phyloP scores from a whole-genome alignment of 768 basidiomycete genomes.

The Panaeolus cyanescens region DNA sequence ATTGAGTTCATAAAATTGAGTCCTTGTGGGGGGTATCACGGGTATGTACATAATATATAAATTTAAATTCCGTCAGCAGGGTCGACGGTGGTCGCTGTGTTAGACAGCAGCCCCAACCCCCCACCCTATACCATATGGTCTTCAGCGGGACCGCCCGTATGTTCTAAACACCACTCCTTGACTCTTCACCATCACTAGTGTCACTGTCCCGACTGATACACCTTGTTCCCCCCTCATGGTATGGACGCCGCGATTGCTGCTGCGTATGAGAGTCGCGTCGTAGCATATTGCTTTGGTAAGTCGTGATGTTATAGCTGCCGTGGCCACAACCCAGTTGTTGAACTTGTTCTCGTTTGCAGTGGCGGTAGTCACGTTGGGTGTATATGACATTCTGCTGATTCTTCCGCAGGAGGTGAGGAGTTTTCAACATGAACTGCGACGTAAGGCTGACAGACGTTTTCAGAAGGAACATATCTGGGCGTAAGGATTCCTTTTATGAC shows the following conservation, averaged over 20 bases:
- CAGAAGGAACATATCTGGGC: background rate
- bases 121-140: too few species aligned
- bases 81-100: background rate
- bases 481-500: too few species aligned
- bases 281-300: background rate
- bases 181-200: background rate
- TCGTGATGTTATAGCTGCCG: background rate
- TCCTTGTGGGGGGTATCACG: conserved; percentile 1
- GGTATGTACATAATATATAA: background rate
- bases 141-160: background rate
- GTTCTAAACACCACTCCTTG: background rate
- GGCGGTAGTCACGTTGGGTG: background rate
- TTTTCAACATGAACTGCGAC: background rate
- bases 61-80: background rate
- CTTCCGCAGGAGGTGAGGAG: background rate
- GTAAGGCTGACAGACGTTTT: background rate
- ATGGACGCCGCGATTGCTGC: background rate
- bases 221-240: too few species aligned
- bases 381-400: background rate
- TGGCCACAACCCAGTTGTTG: too few species aligned
- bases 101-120: background rate
- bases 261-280: background rate
- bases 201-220: too few species aligned
- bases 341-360: background rate
- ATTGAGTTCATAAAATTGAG: too few species aligned